Evolutionary conservation across 2,329 filamentous ascomycete genomes (phyloP), one percentile per base, ranked within the genome.

Genomic region (Aspergillus fischeri): DNA sequence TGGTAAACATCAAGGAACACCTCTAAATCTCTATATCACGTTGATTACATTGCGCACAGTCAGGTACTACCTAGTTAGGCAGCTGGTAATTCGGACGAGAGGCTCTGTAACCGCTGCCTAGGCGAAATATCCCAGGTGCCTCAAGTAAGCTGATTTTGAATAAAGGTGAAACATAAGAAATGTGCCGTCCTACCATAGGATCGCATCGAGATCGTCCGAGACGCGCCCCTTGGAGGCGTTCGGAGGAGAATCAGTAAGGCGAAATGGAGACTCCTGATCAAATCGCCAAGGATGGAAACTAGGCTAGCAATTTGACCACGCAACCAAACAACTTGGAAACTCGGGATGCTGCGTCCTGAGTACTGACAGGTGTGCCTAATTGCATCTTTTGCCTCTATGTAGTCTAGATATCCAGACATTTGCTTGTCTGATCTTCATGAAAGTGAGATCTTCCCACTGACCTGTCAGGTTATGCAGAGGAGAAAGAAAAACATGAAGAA

Each of bases 221-320:
- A 49, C 50, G 47, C 50, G 44, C 56, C 59, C 59, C 59, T 60
- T 53, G 51, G 50, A 52, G 47, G 24, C 49, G 56, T 53, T 53
- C 17, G 21, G 3, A 47, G 42, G 52, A 29, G 52, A n/a, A 38
- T 54, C 42, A 21, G 10, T 14, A 35, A 35, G 32, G 11, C 32
- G 11, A 35, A 17, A 35, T 14, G 28, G 28, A 11, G 29, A 45
- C n/a, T 21, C n/a, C 21, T 45, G 10, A 24, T 10, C 21, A 45
- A 9, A 11, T 44, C n/a, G 17, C 41, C 21, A 44, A 21, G 42
- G 20, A 24, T 24, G 8, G 20, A 11, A 20, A 11, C 20, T 17
- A 38, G 32, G 32, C 14, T 38, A 35, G 14, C 14, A 17, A 38
- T 17, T 32, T 17, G 32, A 38, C 32, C 32, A 38, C 32, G 14